These are phyloP conservation scores for Kodamaea kaohsiungensis DNA, from an alignment of 805 yeast species.

Conservation along the genomic window DNA sequence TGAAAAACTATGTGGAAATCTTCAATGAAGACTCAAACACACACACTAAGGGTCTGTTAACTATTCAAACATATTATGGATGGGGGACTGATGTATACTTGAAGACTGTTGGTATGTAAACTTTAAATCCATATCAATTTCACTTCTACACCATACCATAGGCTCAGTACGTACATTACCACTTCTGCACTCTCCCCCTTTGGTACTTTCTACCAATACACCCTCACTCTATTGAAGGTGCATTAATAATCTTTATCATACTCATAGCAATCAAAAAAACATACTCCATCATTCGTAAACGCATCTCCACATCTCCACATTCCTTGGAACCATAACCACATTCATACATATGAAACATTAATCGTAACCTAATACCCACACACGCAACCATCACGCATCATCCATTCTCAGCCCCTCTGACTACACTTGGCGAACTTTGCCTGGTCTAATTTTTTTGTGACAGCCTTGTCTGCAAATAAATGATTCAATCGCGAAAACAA, in stretches of 20 bases:
- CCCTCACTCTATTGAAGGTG: no score
- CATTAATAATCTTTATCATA: no score
- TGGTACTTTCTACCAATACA: no score
- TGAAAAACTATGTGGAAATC: slow-evolving; percentile 48
- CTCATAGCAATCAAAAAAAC: no score
- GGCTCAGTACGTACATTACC: no score
- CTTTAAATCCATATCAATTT: not conserved
- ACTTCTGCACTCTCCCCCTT: no score
- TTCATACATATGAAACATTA: no score
- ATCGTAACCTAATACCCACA: no score
- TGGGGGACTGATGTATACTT: slow-evolving; percentile 49
- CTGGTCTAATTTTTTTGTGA: not conserved
- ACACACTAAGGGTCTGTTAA: slow-evolving; percentile 39
- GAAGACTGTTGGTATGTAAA: slow-evolving; percentile 34
- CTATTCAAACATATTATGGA: slow-evolving; percentile 42
- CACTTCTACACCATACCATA: not conserved
- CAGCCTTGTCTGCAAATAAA: not conserved
- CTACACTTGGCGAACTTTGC: not conserved
- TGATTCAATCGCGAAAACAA: not conserved
- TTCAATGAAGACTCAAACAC: slow-evolving; percentile 27
- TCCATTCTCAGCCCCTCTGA: not conserved
- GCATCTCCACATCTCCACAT: no score
- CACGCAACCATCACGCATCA: not conserved
- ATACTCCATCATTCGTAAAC: no score
- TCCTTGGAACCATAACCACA: no score